Base-by-base conservation (phyloP, 345 rosid species). In the Hypericum perforatum region DNA sequence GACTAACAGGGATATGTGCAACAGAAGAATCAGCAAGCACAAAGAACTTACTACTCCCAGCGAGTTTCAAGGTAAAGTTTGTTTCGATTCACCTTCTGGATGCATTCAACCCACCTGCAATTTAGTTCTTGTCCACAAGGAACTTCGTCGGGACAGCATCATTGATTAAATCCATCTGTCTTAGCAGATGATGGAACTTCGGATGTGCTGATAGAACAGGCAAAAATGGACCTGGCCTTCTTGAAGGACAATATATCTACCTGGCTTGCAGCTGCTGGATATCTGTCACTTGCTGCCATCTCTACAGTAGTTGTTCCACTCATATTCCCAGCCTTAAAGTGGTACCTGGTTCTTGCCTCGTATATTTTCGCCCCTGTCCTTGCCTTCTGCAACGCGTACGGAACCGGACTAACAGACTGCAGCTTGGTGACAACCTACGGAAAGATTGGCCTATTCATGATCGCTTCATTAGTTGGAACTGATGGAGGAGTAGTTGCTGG, bases 371-470 rank as follows among this genome's bases (percentile, higher is more conserved):
- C 97, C 41, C 97, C 97, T 0, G 96, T 81, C 39, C 84, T 90
- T 8, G 96, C 92, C 59, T 90, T 90, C 65, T 90, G 96, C 77
- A 84, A 84, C 69, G 86, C 97, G 37, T 90, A 90, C 36, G 95
- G 85, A 46, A 72, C 85, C 2, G 91, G 97, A 16, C 91, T 90
- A 48, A 86, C 94, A 0, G 97, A 90, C 70, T 84, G 86, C 89
- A 84, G 52, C 59, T 64, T 86, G 73, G 61, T 94, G 43, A 70
- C 95, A 41, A 86, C 91, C 45, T 90, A 90, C 52, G 97, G 97
- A 43, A 90, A 86, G 76, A 86, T 90, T 10, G 95, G 95, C 5
- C 94, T 90, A 50, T 90, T 86, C 71, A 77, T 82, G 48, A 71
- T 90, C 6, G 97, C 95, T 41, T 84, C 97, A 0, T 15, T 80